Evolutionary conservation across 768 basidiomycete species (phyloP).

Genomic region (Leccinellum albellum): DNA sequence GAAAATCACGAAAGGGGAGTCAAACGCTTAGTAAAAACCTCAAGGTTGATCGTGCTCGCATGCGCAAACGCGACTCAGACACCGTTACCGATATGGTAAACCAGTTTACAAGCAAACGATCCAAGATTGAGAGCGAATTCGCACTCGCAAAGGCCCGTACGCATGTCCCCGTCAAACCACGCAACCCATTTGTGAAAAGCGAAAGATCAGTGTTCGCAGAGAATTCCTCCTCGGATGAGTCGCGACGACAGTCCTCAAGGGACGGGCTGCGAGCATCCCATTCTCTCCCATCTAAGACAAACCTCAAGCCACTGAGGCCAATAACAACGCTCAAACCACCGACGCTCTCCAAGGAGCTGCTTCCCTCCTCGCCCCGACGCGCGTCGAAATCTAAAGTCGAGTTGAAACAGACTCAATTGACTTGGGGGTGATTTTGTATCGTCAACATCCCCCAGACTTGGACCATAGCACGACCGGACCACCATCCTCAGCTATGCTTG

Average conservation of each 20-base stretch:
- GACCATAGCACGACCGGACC: background rate
- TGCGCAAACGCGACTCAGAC: conserved; percentile 24
- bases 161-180: background rate
- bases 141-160: conserved; percentile 10
- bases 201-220: conserved; percentile 22
- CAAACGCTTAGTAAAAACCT: conserved; percentile 5
- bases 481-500: background rate
- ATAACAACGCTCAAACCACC: conserved; percentile 30
- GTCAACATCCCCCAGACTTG: background rate
- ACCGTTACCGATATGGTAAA: conserved; percentile 17
- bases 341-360: conserved; percentile 25
- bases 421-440: background rate
- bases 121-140: conserved; percentile 22
- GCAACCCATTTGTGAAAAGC: conserved; percentile 21
- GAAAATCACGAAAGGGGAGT: background rate
- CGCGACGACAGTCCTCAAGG: background rate
- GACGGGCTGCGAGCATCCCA: conserved; percentile 2
- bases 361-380: conserved; percentile 7
- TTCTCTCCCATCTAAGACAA: conserved; percentile 8
- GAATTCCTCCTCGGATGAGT: background rate
- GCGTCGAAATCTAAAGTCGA: conserved; percentile 3
- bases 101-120: conserved; percentile 20
- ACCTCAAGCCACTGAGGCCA: conserved; percentile 23
- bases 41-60: conserved; percentile 22
- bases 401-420: conserved; percentile 20